A percentile compares a stretch with the other conserved stretches of the same genome.
Evolutionary conservation across 108 stramenopile genomes (phyloP).

Genomic region (Skeletonema potamos): DNA sequence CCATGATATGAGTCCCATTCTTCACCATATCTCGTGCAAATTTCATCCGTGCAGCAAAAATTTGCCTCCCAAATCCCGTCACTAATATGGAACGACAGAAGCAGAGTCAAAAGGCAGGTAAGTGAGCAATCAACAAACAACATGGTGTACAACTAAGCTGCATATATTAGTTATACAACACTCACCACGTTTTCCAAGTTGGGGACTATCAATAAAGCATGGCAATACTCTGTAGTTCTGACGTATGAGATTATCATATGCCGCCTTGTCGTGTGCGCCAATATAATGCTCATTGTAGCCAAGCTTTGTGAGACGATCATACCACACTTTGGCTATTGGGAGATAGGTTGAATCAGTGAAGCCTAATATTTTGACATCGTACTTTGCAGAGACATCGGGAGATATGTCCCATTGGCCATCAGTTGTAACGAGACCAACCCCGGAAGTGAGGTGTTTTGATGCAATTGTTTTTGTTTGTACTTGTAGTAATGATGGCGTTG

Average conservation of each 20-base stretch:
- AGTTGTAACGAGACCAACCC: slow-evolving; percentile 19
- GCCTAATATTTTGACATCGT: slow-evolving; percentile 40
- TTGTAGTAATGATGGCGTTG: too few species aligned
- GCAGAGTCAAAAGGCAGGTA: too few species aligned
- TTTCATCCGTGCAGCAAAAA: slow-evolving; percentile 7
- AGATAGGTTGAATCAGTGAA: slow-evolving; percentile 44
- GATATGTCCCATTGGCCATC: slow-evolving; percentile 13
- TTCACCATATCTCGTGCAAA: slow-evolving; percentile 33
- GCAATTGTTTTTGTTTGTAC: too few species aligned
- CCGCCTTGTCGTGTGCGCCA: slow-evolving; percentile 9
- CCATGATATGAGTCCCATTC: slow-evolving; percentile 37
- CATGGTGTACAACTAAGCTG: too few species aligned
- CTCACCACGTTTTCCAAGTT: not conserved
- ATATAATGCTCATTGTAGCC: slow-evolving; percentile 23
- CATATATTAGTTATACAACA: too few species aligned
- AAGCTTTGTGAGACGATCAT: slow-evolving; percentile 33
- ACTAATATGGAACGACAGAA: too few species aligned
- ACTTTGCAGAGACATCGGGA: not conserved
- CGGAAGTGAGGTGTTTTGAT: not conserved
- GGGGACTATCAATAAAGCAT: slow-evolving; percentile 14
- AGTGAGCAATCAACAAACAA: too few species aligned
- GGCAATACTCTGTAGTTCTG: slow-evolving; percentile 9
- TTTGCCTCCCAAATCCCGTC: slow-evolving; percentile 11
- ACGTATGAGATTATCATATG: not conserved
- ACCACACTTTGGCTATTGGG: slow-evolving; percentile 42